These are phyloP conservation scores for Penicillium capsulatum DNA, from an alignment of 2,329 filamentous ascomycete species.

Conservation along the genomic window DNA sequence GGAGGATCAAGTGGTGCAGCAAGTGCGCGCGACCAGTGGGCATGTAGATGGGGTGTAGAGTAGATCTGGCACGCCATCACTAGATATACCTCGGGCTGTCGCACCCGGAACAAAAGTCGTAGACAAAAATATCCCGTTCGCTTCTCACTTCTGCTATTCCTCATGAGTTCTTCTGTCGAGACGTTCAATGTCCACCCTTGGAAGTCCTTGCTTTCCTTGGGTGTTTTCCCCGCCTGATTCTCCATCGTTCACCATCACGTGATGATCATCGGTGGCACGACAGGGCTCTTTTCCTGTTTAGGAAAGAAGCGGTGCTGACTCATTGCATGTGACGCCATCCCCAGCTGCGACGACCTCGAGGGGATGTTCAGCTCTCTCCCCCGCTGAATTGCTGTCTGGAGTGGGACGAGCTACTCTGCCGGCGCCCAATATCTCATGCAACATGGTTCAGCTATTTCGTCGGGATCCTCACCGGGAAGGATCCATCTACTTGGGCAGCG, in stretches of 20 bases:
- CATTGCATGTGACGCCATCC: constrained; percentile 10
- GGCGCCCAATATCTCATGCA: background rate
- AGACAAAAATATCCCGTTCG: too few species aligned
- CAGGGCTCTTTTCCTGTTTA: too few species aligned
- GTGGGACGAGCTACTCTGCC: background rate
- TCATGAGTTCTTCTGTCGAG: too few species aligned
- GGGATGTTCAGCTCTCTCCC: constrained; percentile 3
- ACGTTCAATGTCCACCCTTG: too few species aligned
- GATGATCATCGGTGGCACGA: too few species aligned
- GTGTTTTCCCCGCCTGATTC: too few species aligned
- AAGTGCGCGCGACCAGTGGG: constrained; percentile 18
- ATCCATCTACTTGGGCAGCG: constrained; percentile 3
- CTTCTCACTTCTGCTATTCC: too few species aligned
- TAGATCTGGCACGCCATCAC: too few species aligned
- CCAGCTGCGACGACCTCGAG: constrained; percentile 4
- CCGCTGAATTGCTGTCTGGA: background rate
- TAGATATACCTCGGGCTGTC: too few species aligned
- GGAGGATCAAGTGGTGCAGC: constrained; percentile 62
- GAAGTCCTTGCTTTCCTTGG: too few species aligned
- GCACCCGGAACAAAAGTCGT: too few species aligned
- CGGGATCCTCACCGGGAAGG: constrained; percentile 9
- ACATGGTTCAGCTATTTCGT: constrained; percentile 5
- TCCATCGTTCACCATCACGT: too few species aligned
- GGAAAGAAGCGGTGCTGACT: constrained; percentile 5
- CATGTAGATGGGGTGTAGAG: background rate